A percentile compares a stretch with the other conserved stretches of the same genome.
Conservation (phyloP, 176 grass and related monocot genomes). For the Oropetium thomaeum region DNA sequence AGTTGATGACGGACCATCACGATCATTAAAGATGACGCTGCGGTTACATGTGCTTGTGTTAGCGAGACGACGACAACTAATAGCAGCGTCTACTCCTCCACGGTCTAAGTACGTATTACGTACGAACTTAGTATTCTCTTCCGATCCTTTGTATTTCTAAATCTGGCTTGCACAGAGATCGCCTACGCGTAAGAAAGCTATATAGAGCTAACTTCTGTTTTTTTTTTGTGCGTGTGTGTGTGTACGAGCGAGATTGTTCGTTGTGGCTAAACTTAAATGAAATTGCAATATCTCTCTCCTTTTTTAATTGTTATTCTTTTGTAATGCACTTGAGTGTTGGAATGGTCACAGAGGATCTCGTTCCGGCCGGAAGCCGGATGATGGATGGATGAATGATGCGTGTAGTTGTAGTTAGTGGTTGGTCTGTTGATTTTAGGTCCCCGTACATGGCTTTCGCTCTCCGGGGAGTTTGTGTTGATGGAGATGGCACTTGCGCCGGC, state of each 20-base stretch:
- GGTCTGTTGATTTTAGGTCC: constrained; percentile 20
- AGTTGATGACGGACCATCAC: constrained; percentile 7
- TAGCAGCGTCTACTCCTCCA: constrained; percentile 7
- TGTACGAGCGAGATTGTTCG: background rate
- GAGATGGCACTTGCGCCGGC: constrained; percentile 34
- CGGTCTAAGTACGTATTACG: no score
- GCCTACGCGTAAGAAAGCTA: constrained; percentile 40
- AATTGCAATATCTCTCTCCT: background rate
- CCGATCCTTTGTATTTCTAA: background rate
- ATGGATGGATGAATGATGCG: background rate
- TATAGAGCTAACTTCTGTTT: background rate
- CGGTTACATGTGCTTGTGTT: constrained; percentile 40
- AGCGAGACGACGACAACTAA: constrained; percentile 23
- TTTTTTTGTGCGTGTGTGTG: constrained; percentile 7
- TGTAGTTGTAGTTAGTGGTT: constrained; percentile 13
- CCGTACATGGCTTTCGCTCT: constrained; percentile 30
- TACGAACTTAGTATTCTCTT: background rate
- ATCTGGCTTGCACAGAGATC: constrained; percentile 17
- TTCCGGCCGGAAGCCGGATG: no score
- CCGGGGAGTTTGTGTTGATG: constrained; percentile 45
- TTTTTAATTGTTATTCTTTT: background rate
- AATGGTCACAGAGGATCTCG: no score
- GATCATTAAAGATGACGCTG: constrained; percentile 33
- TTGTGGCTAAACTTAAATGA: background rate
- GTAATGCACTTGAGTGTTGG: background rate